Percentiles rank a stretch among this genome's conserved stretches.
Conservation (phyloP, 495 filamentous ascomycete genomes). For the Xylaria castorea region DNA sequence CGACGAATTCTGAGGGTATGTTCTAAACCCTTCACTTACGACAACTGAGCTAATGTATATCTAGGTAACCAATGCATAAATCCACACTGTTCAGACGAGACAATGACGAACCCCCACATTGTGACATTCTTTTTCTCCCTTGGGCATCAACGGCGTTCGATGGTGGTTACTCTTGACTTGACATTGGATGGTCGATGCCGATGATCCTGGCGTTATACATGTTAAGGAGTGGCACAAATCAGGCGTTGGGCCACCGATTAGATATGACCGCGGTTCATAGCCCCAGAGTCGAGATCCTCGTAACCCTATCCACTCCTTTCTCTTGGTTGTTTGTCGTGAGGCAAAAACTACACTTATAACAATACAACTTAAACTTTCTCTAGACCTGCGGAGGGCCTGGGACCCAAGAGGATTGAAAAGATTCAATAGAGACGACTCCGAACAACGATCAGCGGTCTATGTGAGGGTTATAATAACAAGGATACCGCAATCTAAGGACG, state of each 20-base stretch:
- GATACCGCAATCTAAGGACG: slow-evolving; percentile 20
- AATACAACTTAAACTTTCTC: slow-evolving; percentile 34
- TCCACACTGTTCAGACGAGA: slow-evolving; percentile 45
- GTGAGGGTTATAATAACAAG: slow-evolving; percentile 27
- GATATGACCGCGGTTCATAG: slow-evolving; percentile 38
- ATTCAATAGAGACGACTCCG: slow-evolving; percentile 17
- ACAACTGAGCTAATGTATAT: slow-evolving; percentile 35
- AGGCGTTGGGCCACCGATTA: slow-evolving; percentile 35
- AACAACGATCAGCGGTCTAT: slow-evolving; percentile 27
- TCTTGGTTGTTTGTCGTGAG: slow-evolving; percentile 36
- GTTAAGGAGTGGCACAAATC: slow-evolving; percentile 47
- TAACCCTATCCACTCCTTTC: slow-evolving; percentile 57
- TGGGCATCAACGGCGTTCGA: slow-evolving; percentile 61
- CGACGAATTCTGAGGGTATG: slow-evolving; percentile 90
- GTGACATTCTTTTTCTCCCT: slow-evolving; percentile 45
- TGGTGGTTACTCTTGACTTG: slow-evolving; percentile 50
- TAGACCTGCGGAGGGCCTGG: slow-evolving; percentile 37
- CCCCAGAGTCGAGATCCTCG: slow-evolving; percentile 36
- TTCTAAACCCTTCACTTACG: slow-evolving; percentile 9
- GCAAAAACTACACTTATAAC: slow-evolving; percentile 31
- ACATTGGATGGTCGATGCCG: slow-evolving; percentile 53
- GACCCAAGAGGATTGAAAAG: slow-evolving; percentile 24
- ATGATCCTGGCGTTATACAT: slow-evolving; percentile 47
- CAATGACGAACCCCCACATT: slow-evolving; percentile 57
- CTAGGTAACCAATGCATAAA: slow-evolving; percentile 65